Evolutionary conservation across 169 alveolate genomes (phyloP).

Genomic region (Plasmodium billcollinsi): DNA sequence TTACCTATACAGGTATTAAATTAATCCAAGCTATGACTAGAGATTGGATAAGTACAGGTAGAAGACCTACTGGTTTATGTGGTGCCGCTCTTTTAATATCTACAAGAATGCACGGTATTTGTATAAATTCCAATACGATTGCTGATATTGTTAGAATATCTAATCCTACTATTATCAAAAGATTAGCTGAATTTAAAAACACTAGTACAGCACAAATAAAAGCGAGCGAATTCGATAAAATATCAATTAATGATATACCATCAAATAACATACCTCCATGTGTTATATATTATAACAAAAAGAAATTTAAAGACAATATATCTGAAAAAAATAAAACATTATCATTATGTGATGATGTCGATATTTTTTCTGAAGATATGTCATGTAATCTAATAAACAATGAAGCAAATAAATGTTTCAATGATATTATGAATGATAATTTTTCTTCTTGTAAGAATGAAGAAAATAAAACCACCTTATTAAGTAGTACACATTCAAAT

Average conservation of each 20-base stretch:
- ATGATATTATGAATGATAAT: not conserved
- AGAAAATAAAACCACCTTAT: not conserved
- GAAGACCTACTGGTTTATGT: conserved; percentile 99
- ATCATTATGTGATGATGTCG: conserved; percentile 75
- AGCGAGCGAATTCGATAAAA: conserved; percentile 92
- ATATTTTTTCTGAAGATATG: not conserved
- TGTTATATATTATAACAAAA: conserved; percentile 70
- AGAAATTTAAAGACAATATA: conserved; percentile 73
- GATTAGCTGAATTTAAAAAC: conserved; percentile 95
- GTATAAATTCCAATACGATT: conserved; percentile 90
- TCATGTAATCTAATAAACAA: not conserved
- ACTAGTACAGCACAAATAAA: conserved; percentile 94
- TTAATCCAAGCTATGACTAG: conserved; percentile 97
- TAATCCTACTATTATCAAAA: conserved; percentile 95
- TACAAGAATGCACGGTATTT: conserved; percentile 95
- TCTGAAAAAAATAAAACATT: conserved; percentile 44
- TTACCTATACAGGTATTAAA: conserved; percentile 96
- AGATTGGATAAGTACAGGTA: conserved; percentile 98
- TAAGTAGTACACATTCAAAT: not conserved
- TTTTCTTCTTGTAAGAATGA: not conserved
- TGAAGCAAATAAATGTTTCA: not conserved
- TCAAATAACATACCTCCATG: conserved; percentile 89
- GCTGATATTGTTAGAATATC: conserved; percentile 95
- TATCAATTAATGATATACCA: conserved; percentile 90
- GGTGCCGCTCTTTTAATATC: conserved; percentile 99